Percentiles rank a stretch among this genome's conserved stretches.
phyloP scores from a whole-genome alignment of 805 yeast species.

The Lipomyces lipofer region DNA sequence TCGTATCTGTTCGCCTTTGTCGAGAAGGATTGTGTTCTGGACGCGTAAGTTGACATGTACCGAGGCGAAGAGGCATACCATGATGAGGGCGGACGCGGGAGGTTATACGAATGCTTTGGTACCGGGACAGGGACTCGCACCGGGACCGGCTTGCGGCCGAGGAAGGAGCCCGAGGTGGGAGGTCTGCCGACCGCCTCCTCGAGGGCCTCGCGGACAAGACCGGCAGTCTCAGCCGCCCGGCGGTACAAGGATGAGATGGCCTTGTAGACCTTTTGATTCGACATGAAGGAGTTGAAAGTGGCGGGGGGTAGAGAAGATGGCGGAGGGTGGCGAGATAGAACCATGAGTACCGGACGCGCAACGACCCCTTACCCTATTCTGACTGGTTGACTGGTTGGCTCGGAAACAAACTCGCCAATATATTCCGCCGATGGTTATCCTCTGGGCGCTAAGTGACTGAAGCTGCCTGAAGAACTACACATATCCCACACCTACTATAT shows the following conservation, averaged over 20 bases:
- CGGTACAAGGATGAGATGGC: constrained; percentile 21
- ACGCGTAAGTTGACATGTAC: constrained; percentile 1
- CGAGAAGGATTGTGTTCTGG: neutral
- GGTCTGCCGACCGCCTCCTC: constrained; percentile 25
- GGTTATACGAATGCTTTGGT: neutral
- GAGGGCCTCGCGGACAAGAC: constrained; percentile 25
- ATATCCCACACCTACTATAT: too few relatives aligned
- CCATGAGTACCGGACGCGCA: too few relatives aligned
- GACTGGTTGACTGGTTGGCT: too few relatives aligned
- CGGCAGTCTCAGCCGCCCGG: constrained; percentile 21
- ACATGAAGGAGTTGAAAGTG: too few relatives aligned
- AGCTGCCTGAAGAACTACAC: too few relatives aligned
- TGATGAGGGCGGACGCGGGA: neutral
- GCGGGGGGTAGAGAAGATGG: too few relatives aligned
- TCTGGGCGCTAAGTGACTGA: too few relatives aligned
- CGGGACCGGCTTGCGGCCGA: constrained; percentile 21
- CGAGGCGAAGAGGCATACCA: constrained; percentile 5
- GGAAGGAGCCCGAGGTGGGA: constrained; percentile 14
- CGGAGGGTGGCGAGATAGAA: too few relatives aligned
- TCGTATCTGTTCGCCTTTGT: neutral
- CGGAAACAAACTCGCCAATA: too few relatives aligned
- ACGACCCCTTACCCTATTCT: too few relatives aligned
- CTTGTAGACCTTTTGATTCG: constrained; percentile 16
- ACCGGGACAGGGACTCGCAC: constrained; percentile 25
- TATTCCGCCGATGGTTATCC: too few relatives aligned